A percentile compares a stretch with the other conserved stretches of the same genome.
phyloP scores from a whole-genome alignment of 148 eudicot genomes.

The Nyssa sinensis region DNA sequence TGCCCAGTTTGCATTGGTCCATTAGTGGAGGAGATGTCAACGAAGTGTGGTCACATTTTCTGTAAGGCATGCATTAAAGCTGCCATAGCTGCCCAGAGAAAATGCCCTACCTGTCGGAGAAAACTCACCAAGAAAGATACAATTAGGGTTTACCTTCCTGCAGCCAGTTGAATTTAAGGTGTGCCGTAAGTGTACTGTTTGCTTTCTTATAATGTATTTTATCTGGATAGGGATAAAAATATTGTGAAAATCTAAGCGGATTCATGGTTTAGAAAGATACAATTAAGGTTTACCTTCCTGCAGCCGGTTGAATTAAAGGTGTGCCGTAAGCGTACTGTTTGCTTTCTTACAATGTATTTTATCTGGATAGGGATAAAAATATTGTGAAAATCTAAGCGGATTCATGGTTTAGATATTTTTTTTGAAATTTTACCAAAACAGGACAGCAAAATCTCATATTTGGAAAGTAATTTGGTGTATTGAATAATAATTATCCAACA shows the following conservation, averaged over 20 bases:
- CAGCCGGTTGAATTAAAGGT: slow-evolving; percentile 36
- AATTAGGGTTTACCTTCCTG: slow-evolving; percentile 79
- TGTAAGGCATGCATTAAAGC: slow-evolving; percentile 76
- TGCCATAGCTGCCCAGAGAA: slow-evolving; percentile 60
- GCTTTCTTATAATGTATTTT: neutral
- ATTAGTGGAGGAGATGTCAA: slow-evolving; percentile 70
- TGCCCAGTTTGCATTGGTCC: slow-evolving; percentile 90
- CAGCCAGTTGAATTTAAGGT: slow-evolving; percentile 46
- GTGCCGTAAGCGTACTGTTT: neutral
- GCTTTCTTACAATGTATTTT: neutral
- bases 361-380: neutral
- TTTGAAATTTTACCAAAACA: too few species aligned
- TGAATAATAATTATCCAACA: too few species aligned
- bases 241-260: too few species aligned
- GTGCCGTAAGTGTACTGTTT: neutral
- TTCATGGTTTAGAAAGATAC: slow-evolving; percentile 22
- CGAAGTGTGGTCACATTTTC: slow-evolving; percentile 96
- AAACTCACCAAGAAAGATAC: slow-evolving; percentile 60
- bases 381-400: too few species aligned
- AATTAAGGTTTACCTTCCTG: slow-evolving; percentile 78
- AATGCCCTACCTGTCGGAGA: slow-evolving; percentile 91
- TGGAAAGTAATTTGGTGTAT: too few species aligned
- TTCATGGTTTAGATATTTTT: too few species aligned
- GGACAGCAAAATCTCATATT: too few species aligned
- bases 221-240: neutral